A percentile compares a stretch with the other conserved stretches of the same genome.
Evolutionary conservation across 2,329 filamentous ascomycete species (phyloP).

Genomic region (Exutisphaerella laricina): DNA sequence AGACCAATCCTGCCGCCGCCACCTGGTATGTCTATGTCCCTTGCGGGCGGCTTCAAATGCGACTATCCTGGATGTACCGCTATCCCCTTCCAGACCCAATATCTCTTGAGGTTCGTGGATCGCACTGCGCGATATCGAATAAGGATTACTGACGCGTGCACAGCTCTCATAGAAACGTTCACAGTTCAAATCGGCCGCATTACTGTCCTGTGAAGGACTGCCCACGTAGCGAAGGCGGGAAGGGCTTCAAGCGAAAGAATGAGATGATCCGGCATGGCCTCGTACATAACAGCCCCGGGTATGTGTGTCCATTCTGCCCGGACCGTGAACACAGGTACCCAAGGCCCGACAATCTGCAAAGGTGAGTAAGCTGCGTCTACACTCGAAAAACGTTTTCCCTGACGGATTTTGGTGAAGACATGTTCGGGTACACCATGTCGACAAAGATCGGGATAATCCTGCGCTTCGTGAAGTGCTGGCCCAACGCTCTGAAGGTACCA

Average conservation of each 20-base stretch:
- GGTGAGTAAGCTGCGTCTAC: conserved; percentile 49
- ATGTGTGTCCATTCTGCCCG: conserved; percentile 92
- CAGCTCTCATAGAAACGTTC: conserved; percentile 66
- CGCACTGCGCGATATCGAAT: not conserved
- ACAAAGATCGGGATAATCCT: conserved; percentile 84
- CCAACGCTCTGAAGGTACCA: conserved; percentile 78
- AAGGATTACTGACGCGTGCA: not conserved
- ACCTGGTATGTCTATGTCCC: conserved; percentile 31
- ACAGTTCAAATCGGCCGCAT: conserved; percentile 58
- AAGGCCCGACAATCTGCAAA: conserved; percentile 88
- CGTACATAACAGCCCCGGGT: conserved; percentile 90
- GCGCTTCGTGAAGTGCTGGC: conserved; percentile 74
- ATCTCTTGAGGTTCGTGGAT: conserved; percentile 59
- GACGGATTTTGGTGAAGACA: conserved; percentile 55
- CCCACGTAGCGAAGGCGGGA: conserved; percentile 55
- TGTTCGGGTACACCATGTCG: conserved; percentile 83
- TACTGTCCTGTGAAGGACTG: conserved; percentile 57
- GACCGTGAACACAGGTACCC: conserved; percentile 93
- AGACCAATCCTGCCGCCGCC: conserved; percentile 28
- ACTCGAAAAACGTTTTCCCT: not conserved
- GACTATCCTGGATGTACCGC: conserved; percentile 61
- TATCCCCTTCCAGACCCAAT: conserved; percentile 68
- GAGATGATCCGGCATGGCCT: conserved; percentile 73
- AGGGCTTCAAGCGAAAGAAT: conserved; percentile 64
- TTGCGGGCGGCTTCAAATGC: conserved; percentile 52